A percentile compares a stretch with the other conserved stretches of the same genome.
These are phyloP conservation scores for Gliomastix tumulicola DNA, from an alignment of 2,329 filamentous ascomycete species.

Conservation along the genomic window DNA sequence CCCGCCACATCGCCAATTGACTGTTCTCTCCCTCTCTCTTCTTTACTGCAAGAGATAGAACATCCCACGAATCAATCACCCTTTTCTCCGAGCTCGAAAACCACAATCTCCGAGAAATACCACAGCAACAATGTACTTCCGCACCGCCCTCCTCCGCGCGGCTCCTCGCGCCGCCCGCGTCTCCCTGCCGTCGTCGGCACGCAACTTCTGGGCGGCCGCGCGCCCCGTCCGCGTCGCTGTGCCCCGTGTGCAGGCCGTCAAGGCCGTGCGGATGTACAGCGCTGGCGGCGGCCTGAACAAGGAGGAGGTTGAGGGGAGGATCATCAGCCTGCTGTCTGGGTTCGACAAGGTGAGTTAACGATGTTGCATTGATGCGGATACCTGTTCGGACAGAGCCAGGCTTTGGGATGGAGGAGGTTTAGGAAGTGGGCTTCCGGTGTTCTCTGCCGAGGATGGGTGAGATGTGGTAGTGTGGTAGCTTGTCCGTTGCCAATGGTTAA, in stretches of 20 bases:
- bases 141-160: constrained; percentile 77
- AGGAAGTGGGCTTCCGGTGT: too few relatives aligned
- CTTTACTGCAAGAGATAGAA: too few relatives aligned
- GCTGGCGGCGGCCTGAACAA: constrained; percentile 71
- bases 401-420: too few relatives aligned
- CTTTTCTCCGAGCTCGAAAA: too few relatives aligned
- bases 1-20: background rate
- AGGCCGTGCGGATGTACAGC: constrained; percentile 78
- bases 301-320: constrained; percentile 83
- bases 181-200: constrained; percentile 38
- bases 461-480: too few relatives aligned
- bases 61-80: constrained; percentile 4
- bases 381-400: too few relatives aligned
- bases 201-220: constrained; percentile 23
- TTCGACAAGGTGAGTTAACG: constrained; percentile 81
- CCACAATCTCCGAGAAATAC: too few relatives aligned
- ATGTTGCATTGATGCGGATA: too few relatives aligned
- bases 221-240: constrained; percentile 50
- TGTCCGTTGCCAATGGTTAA: too few relatives aligned
- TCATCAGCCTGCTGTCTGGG: constrained; percentile 86
- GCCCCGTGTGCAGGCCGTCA: constrained; percentile 55
- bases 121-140: constrained; percentile 66
- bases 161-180: constrained; percentile 58
- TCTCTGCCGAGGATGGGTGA: too few relatives aligned
- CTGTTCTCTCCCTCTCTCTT: constrained; percentile 6